Conservation (phyloP, 805 yeast genomes). For the Phaffomyces opuntiae region DNA sequence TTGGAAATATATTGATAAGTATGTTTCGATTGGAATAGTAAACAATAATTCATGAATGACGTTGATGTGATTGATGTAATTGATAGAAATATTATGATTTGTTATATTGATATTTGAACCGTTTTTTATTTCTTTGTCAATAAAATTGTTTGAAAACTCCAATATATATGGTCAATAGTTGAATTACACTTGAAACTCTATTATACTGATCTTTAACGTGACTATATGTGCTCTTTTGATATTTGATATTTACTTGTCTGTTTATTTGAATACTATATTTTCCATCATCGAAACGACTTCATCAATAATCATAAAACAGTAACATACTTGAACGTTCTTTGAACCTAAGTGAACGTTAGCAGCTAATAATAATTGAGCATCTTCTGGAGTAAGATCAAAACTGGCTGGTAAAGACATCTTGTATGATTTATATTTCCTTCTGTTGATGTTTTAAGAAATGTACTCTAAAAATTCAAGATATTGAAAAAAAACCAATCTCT, state of each 20-base stretch:
- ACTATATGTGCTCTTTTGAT: not conserved
- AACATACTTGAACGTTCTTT: conserved; percentile 97
- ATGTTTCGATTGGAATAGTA: too few relatives aligned
- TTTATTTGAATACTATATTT: not conserved
- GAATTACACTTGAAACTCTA: not conserved
- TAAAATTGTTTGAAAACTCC: too few relatives aligned
- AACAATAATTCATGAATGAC: too few relatives aligned
- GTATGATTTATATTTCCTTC: conserved; percentile 14
- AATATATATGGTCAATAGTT: not conserved
- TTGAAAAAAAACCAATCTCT: conserved; percentile 5
- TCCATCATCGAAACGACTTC: not conserved
- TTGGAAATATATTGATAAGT: not conserved
- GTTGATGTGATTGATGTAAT: too few relatives aligned
- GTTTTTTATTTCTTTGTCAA: too few relatives aligned
- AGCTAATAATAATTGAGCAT: conserved; percentile 98
- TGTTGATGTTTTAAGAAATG: conserved; percentile 3
- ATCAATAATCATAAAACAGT: not conserved
- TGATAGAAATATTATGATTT: too few relatives aligned
- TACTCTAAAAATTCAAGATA: conserved; percentile 4
- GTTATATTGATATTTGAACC: too few relatives aligned
- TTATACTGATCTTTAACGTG: not conserved
- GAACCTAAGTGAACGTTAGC: conserved; percentile 99
- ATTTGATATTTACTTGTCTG: not conserved
- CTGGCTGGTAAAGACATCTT: conserved; percentile 81
- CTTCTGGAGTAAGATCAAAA: conserved; percentile 92